A percentile compares a stretch with the other conserved stretches of the same genome.
These are phyloP conservation scores for Diaporthe amygdali DNA, from an alignment of 2,329 filamentous ascomycete genomes.

Conservation along the genomic window DNA sequence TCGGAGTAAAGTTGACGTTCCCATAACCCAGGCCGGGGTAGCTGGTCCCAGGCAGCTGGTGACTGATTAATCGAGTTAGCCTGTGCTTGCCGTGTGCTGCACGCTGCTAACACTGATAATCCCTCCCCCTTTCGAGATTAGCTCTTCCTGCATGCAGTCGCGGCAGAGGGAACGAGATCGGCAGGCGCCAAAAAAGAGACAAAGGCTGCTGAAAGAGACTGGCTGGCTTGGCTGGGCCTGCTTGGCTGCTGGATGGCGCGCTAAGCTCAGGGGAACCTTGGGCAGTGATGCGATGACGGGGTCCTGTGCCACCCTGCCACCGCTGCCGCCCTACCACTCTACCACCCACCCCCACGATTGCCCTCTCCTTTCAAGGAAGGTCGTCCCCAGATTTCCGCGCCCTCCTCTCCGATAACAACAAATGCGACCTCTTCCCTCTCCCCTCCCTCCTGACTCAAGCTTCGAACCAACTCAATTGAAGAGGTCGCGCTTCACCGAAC, in stretches of 20 bases:
- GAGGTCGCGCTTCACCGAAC: neutral
- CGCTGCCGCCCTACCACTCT: neutral
- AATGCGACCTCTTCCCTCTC: neutral
- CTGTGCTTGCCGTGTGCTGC: neutral
- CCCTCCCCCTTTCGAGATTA: conserved; percentile 6
- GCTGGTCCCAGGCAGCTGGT: neutral
- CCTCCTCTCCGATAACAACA: neutral
- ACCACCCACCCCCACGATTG: conserved; percentile 9
- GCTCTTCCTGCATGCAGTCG: conserved; percentile 17
- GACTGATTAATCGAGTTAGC: neutral
- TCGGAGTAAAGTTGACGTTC: neutral
- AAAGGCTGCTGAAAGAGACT: conserved; percentile 8
- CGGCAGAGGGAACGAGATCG: conserved; percentile 15
- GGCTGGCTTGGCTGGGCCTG: neutral
- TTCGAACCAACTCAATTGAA: conserved; percentile 10
- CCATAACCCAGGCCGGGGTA: neutral
- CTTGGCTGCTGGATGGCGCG: conserved; percentile 10
- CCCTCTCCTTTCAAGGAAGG: conserved; percentile 16
- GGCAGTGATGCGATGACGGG: neutral
- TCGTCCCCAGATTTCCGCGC: conserved; percentile 6
- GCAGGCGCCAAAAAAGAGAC: neutral
- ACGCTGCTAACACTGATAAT: conserved; percentile 20
- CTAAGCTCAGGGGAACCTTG: conserved; percentile 26
- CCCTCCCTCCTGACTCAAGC: neutral
- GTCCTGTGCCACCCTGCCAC: neutral